Evolutionary conservation across 1,284 basidiomycete species (phyloP).

Genomic region (Irpex rosettiformis): DNA sequence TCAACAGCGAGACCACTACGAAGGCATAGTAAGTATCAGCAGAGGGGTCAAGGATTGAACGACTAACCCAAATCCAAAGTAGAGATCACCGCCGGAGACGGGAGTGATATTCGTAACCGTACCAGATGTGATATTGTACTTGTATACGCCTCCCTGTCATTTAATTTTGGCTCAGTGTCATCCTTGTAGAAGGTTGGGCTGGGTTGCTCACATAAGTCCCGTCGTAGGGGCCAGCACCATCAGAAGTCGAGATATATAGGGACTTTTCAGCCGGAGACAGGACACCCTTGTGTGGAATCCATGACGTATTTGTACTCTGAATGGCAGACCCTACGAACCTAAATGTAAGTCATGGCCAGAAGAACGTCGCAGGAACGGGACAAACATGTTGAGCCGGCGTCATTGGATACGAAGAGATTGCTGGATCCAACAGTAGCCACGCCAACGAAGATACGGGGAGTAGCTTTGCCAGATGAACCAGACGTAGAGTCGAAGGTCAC

Average conservation of each 20-base stretch:
- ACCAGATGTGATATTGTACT: slow-evolving; percentile 47
- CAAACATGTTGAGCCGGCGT: slow-evolving; percentile 56
- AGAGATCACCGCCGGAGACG: slow-evolving; percentile 30
- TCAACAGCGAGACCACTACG: slow-evolving; percentile 58
- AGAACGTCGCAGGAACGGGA: neutral
- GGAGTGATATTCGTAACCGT: slow-evolving; percentile 43
- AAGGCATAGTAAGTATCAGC: slow-evolving; percentile 41
- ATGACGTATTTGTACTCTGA: slow-evolving; percentile 55
- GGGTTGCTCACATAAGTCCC: slow-evolving; percentile 33
- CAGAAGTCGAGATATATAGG: slow-evolving; percentile 56
- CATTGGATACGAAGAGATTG: slow-evolving; percentile 54
- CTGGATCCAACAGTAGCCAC: slow-evolving; percentile 52
- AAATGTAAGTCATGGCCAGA: slow-evolving; percentile 2
- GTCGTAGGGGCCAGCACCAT: slow-evolving; percentile 52
- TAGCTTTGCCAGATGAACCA: slow-evolving; percentile 47
- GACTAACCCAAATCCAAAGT: slow-evolving; percentile 27
- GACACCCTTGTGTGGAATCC: slow-evolving; percentile 63
- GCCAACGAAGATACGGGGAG: slow-evolving; percentile 67
- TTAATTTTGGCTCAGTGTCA: neutral
- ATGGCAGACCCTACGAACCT: slow-evolving; percentile 47
- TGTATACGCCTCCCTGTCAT: slow-evolving; percentile 24
- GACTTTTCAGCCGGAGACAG: slow-evolving; percentile 53
- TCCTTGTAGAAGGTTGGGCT: neutral
- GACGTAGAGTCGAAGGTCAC: slow-evolving; percentile 64
- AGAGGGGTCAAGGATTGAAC: neutral